Conservation (phyloP, 1,284 basidiomycete species). For the Moesziomyces aphidis region DNA sequence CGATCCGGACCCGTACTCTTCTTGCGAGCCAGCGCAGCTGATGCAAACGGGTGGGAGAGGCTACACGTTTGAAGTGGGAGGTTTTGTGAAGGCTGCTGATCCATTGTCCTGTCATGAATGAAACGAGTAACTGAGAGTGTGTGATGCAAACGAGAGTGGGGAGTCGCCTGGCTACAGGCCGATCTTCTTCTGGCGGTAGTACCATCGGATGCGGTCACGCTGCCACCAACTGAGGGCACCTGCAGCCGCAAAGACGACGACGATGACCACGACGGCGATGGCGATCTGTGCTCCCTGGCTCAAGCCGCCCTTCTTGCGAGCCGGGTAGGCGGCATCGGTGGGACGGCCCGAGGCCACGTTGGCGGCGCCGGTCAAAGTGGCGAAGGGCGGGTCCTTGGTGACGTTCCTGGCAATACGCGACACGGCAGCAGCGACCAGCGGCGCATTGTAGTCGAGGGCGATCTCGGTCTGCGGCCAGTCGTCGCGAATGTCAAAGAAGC, state of each 20-base stretch:
- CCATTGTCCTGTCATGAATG: neutral
- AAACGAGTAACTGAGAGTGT: neutral
- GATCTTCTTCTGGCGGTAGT: slow-evolving; percentile 45
- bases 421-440: slow-evolving; percentile 82
- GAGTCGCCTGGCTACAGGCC: slow-evolving; percentile 17
- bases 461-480: slow-evolving; percentile 85
- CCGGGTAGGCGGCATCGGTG: slow-evolving; percentile 33
- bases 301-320: slow-evolving; percentile 17
- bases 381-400: slow-evolving; percentile 82
- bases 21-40: neutral
- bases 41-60: no score
- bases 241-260: slow-evolving; percentile 74
- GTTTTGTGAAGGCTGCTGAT: neutral
- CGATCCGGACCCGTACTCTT: no score
- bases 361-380: slow-evolving; percentile 59
- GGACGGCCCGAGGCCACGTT: slow-evolving; percentile 35
- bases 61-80: no score
- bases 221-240: slow-evolving; percentile 72
- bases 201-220: slow-evolving; percentile 41
- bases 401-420: slow-evolving; percentile 76
- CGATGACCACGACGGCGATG: slow-evolving; percentile 76
- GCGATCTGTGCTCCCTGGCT: slow-evolving; percentile 73
- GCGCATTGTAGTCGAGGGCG: slow-evolving; percentile 79
- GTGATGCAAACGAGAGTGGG: neutral
- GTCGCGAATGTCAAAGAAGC: slow-evolving; percentile 83